Conservation (phyloP, 2,329 filamentous ascomycete genomes). For the Aspergillus sp. region DNA sequence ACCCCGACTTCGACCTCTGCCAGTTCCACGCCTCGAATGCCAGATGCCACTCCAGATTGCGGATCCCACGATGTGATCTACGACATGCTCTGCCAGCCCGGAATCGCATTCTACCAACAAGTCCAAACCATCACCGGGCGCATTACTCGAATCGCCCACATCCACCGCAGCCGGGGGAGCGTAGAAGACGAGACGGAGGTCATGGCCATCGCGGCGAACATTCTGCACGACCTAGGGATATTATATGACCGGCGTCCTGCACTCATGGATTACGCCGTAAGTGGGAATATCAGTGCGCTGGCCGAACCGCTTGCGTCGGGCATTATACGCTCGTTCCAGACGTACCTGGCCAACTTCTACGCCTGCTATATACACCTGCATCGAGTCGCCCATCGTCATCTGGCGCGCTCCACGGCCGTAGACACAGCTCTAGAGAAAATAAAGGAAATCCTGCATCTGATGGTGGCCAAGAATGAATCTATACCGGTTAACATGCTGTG, state of each 20-base stretch:
- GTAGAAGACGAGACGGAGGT: background rate
- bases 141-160: background rate
- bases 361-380: conserved; percentile 1
- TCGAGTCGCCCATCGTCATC: background rate
- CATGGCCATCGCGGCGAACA: background rate
- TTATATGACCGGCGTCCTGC: background rate
- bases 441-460: background rate
- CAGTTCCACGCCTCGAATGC: background rate
- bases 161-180: background rate
- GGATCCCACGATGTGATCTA: background rate
- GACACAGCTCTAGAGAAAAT: background rate
- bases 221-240: background rate
- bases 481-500: conserved; percentile 1
- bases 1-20: background rate
- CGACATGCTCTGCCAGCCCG: background rate
- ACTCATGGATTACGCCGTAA: background rate
- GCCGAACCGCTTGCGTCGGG: background rate
- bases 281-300: background rate
- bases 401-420: background rate
- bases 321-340: background rate
- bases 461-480: background rate
- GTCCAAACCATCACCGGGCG: background rate
- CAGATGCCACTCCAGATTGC: background rate
- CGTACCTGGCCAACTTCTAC: conserved; percentile 1
- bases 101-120: background rate